Base-by-base conservation (phyloP, 495 filamentous ascomycete genomes). In the Cetradonia linearis region DNA sequence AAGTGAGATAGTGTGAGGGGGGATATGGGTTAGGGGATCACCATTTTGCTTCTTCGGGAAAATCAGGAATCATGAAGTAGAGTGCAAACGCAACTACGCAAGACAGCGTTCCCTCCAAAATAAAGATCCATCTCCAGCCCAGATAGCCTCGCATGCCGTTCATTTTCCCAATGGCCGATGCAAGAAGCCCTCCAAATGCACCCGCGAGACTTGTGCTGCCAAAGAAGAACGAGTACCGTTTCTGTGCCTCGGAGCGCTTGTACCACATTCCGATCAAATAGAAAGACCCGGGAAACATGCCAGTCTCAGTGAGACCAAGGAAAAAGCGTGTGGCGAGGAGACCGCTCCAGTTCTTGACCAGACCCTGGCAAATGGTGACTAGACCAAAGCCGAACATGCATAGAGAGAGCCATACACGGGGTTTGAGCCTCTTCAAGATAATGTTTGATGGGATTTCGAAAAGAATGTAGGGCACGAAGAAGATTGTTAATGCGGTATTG, bases 261-360 rank as follows among this genome's bases (percentile, higher is more conserved):
- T 98, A 98, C 89, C 91, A 95, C 85, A 89, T 90, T 38, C 83
- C 80, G 65, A 89, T 77, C 2, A 94, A 74, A 70, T 92, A 93
- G 70, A 92, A 89, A 72, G 72, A 79, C 63, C 80, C 89, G 1
- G 89, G 89, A 66, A 95, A 95, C 85, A 92, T 91, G 70, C 87
- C 91, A 0, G 87, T 83, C 73, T 97, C 91, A 60, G 90, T 90
- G 5, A 95, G 56, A 18, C 91, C 91, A 14, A 96, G 75, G 68
- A 96, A 89, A 77, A 95, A 96, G 14, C 88, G 82, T 2, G 89
- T 89, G 3, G 85, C 77, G 58, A 96, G 78, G 36, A 97, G 75
- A 31, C 92, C 90, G 60, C 76, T 73, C 75, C 87, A 95, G 65
- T 81, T 93, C 44, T 81, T 70, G 5, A 90, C 86, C 3, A 96